Base-by-base conservation (phyloP, 2,329 filamentous ascomycete genomes). In the Exophiala calicioides region DNA sequence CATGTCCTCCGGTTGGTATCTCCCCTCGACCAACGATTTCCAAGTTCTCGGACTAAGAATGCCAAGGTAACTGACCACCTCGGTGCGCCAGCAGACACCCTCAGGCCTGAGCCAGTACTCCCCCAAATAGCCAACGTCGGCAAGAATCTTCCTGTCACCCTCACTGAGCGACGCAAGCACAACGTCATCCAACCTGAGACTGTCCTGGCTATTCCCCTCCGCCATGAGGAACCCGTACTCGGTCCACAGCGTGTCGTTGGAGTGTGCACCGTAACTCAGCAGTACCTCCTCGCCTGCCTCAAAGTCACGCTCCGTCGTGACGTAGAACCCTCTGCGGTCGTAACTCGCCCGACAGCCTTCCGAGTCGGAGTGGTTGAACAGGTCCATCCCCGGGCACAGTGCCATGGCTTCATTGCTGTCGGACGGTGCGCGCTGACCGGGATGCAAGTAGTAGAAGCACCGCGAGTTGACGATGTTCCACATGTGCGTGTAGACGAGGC, bases 151-250 rank as follows among this genome's bases (percentile, higher is more conserved):
- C 30, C 31, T 41, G 6, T 49, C 36, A 8, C 12, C 20, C 13
- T 30, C 33, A 5, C 32, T 45, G 32, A 54, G 21, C 5, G 27
- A 34, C 5, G 34, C 18, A 3, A 51, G 33, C 2, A 53, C 35
- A 16, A 52, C 12, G 10, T 29, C 24, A 27, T 56, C 53, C 20
- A 56, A 35, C 13, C 27, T 23, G 9, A 54, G 23, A 3, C 33
- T 36, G 24, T 56, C 53, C 16, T 34, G 21, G 4, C 29, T n/a
- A 38, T 53, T 53, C 7, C 27, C 13, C 10, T 42, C 41, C n/a
- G n/a, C 33, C 32, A 52, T 52, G 24, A 49, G 36, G 31, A 56
- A 56, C 15, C 53, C 53, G 30, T 56, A 57, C 31, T 57, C 54
- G 10, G 32, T 30, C 46, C 50, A 55, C 12, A 55, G 37, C 9